phyloP scores from a whole-genome alignment of 2,329 filamentous ascomycete genomes.

The Colletotrichum cordylinicola region DNA sequence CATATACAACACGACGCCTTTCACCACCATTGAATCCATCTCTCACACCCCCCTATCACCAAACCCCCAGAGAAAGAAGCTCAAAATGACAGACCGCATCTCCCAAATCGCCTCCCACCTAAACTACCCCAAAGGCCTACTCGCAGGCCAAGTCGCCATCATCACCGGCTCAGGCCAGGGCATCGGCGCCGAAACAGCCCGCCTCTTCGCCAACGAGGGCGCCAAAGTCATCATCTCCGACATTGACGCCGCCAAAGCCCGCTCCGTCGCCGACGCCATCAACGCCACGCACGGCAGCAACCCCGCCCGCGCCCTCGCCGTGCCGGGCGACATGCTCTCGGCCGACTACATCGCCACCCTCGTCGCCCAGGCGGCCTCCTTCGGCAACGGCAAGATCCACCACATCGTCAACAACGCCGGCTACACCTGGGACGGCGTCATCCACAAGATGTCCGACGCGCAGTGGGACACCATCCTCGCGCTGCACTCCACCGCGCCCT shows the following conservation, averaged over 20 bases:
- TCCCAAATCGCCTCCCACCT: slow-evolving; percentile 79
- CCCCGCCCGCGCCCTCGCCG: slow-evolving; percentile 70
- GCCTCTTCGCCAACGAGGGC: slow-evolving; percentile 86
- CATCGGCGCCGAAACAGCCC: slow-evolving; percentile 84
- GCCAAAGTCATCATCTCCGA: slow-evolving; percentile 85
- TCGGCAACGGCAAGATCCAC: slow-evolving; percentile 87
- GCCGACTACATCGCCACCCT: slow-evolving; percentile 72
- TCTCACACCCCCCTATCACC: neutral
- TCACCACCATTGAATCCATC: neutral
- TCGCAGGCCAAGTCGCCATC: slow-evolving; percentile 83
- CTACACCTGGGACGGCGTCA: slow-evolving; percentile 92
- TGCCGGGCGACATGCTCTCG: slow-evolving; percentile 79
- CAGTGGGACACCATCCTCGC: slow-evolving; percentile 90
- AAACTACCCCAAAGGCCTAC: slow-evolving; percentile 81
- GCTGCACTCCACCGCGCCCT: slow-evolving; percentile 84
- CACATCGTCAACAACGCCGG: slow-evolving; percentile 92
- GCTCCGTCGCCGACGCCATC: slow-evolving; percentile 72
- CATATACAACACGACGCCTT: neutral
- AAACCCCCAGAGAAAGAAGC: neutral
- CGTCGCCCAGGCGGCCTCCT: slow-evolving; percentile 77
- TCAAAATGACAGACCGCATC: slow-evolving; percentile 64
- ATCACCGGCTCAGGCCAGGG: slow-evolving; percentile 88
- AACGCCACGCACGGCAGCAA: slow-evolving; percentile 55
- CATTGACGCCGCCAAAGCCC: slow-evolving; percentile 78
- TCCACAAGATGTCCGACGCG: slow-evolving; percentile 88